These are phyloP conservation scores for Serpula lacrymans DNA, from an alignment of 768 basidiomycete genomes.

Conservation along the genomic window DNA sequence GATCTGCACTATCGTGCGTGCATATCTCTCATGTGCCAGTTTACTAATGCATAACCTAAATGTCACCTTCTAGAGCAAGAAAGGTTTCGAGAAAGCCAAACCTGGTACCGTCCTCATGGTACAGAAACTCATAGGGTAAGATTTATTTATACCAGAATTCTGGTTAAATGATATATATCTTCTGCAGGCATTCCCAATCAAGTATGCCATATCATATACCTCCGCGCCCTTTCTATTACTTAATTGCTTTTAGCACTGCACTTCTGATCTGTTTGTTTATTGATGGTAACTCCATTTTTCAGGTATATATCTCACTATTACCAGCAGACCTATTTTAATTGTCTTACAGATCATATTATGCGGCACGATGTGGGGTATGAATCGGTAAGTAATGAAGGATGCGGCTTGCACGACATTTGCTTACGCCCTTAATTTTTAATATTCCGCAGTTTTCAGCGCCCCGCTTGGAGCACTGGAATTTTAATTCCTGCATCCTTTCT, in stretches of 20 bases:
- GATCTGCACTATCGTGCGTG: slow-evolving; percentile 62
- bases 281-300: slow-evolving; percentile 80
- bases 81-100: slow-evolving; percentile 67
- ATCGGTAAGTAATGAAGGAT: slow-evolving; percentile 47
- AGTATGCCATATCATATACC: slow-evolving; percentile 33
- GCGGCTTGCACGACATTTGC: too few relatives aligned
- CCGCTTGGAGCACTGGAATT: slow-evolving; percentile 62
- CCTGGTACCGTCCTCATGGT: slow-evolving; percentile 86
- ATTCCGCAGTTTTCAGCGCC: slow-evolving; percentile 50
- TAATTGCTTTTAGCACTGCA: slow-evolving; percentile 45
- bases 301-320: slow-evolving; percentile 35
- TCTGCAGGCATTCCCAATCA: slow-evolving; percentile 66
- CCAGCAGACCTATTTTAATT: slow-evolving; percentile 3
- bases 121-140: slow-evolving; percentile 74
- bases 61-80: slow-evolving; percentile 50
- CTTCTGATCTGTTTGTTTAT: slow-evolving; percentile 70
- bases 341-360: slow-evolving; percentile 54
- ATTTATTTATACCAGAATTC: slow-evolving; percentile 1
- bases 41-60: slow-evolving; percentile 4
- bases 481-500: slow-evolving; percentile 74
- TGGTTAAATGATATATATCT: slow-evolving; percentile 6
- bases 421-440: background rate
- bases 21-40: background rate
- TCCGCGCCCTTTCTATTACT: background rate
- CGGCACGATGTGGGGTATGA: slow-evolving; percentile 78